Base-by-base conservation (phyloP, 441 rosid genomes). In the Pelargonium australe region DNA sequence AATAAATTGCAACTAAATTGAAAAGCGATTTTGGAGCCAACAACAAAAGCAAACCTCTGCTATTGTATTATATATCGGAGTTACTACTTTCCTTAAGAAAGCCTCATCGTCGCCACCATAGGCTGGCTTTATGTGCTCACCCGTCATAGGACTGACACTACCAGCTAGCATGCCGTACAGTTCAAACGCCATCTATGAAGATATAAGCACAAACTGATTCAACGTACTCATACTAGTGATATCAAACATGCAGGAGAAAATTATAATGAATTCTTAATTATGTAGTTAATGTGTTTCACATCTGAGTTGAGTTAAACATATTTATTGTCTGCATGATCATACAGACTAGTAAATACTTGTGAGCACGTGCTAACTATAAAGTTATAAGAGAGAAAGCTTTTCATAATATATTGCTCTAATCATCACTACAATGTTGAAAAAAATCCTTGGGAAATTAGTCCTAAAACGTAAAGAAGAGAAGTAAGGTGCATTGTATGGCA, bases 71-170 rank as follows among this genome's bases (percentile, higher is more conserved):
- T 95, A 92, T 40, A 92, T 90, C 62, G 98, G 99, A 68, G 92
- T 85, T 67, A 92, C 94, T 64, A 95, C 99, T 86, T 89, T 89
- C 34, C 45, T 85, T 84, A 95, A 73, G 85, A 92, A 95, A 71
- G 97, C 97, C 79, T 95, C 99, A 58, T 95, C 95, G 76, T 89
- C 97, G 57, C 98, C 97, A 68, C 97, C 96, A 84, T 95, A 95
- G 53, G 92, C 96, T 51, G 98, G 99, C 79, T 89, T 91, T 43
- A 92, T 86, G 80, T 90, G 86, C 80, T 95, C 98, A 55, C 99
- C 98, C 0, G 98, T 95, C 96, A 85, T 86, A 37, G 96, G 95
- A 82, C 97, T 95, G 72, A 95, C 94, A 76, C 84, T 92, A 70
- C 97, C 97, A 78, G 98, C 99, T 66, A 95, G 85, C 93, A 92